phyloP scores from a whole-genome alignment of 2,329 filamentous ascomycete species.

The Trichoderma koningiopsis region DNA sequence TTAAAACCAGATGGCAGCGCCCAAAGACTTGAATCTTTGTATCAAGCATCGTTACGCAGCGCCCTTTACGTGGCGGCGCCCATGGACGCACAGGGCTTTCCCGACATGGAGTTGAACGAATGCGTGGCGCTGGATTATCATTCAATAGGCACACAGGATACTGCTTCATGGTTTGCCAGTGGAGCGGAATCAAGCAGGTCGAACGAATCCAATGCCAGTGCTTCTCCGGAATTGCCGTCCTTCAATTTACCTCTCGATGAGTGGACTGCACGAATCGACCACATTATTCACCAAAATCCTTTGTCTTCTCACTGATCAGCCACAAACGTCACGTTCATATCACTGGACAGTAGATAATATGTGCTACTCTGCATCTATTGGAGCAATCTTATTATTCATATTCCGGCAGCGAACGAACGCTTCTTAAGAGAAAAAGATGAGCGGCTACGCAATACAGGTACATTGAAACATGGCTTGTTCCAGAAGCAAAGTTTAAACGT shows the following conservation, averaged over 20 bases:
- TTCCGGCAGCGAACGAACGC: not conserved
- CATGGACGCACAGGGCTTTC: not conserved
- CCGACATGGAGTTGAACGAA: slow-evolving; percentile 26
- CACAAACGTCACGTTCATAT: not conserved
- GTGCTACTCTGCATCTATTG: not conserved
- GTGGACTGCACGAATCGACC: slow-evolving; percentile 2
- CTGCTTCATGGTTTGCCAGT: not conserved
- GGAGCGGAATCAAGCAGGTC: not conserved
- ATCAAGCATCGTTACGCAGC: slow-evolving; percentile 24
- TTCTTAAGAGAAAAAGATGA: not conserved
- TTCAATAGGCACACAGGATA: slow-evolving; percentile 28
- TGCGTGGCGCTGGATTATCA: slow-evolving; percentile 31
- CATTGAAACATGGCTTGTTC: not conserved
- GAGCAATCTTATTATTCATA: not conserved
- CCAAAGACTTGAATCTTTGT: slow-evolving; percentile 18
- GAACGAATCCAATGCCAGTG: not conserved
- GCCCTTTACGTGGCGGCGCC: slow-evolving; percentile 22
- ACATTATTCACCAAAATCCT: not conserved
- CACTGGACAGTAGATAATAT: not conserved
- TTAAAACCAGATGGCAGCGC: not conserved
- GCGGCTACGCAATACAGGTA: not conserved
- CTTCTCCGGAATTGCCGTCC: not conserved
- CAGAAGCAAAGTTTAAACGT: not conserved
- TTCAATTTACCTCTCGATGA: slow-evolving; percentile 16
- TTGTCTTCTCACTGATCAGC: not conserved